A percentile compares a stretch with the other conserved stretches of the same genome.
Conservation (phyloP, 2,329 filamentous ascomycete species). For the Colletotrichum sp. region DNA sequence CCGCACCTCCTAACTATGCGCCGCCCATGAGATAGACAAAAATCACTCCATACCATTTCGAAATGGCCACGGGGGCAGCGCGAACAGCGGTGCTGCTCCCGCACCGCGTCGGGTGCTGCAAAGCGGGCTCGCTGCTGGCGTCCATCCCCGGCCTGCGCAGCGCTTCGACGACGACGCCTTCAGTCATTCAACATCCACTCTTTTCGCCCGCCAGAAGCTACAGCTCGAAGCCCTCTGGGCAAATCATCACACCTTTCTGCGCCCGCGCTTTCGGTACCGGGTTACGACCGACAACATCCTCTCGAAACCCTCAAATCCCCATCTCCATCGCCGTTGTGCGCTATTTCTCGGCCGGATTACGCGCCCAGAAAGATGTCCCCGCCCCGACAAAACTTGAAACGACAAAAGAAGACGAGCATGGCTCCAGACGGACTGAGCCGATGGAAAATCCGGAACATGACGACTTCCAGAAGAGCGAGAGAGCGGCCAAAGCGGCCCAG, state of each 20-base stretch:
- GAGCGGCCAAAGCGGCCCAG: slow-evolving; percentile 84
- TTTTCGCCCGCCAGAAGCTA: background rate
- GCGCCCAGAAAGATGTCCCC: slow-evolving; percentile 25
- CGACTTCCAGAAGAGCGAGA: slow-evolving; percentile 74
- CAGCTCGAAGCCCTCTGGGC: background rate
- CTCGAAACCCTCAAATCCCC: background rate
- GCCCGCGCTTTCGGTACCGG: background rate
- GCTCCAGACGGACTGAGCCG: slow-evolving; percentile 40
- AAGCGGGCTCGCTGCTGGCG: slow-evolving; percentile 1
- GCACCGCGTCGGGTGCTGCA: slow-evolving; percentile 42
- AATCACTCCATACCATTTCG: background rate
- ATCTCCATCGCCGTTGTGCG: slow-evolving; percentile 24
- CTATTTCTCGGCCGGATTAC: slow-evolving; percentile 32
- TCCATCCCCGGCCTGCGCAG: slow-evolving; percentile 22
- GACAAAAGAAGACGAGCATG: background rate
- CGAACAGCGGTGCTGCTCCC: slow-evolving; percentile 54
- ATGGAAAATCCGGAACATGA: slow-evolving; percentile 30
- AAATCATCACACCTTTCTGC: background rate
- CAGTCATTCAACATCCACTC: slow-evolving; percentile 6
- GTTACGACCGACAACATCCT: background rate
- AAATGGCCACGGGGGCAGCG: slow-evolving; percentile 46
- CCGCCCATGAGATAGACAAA: slow-evolving; percentile 16
- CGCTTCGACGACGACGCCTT: background rate
- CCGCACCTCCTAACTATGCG: slow-evolving; percentile 14
- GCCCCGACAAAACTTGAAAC: background rate